Base-by-base conservation (phyloP, 495 filamentous ascomycete species). In the Xylaria intraflava region DNA sequence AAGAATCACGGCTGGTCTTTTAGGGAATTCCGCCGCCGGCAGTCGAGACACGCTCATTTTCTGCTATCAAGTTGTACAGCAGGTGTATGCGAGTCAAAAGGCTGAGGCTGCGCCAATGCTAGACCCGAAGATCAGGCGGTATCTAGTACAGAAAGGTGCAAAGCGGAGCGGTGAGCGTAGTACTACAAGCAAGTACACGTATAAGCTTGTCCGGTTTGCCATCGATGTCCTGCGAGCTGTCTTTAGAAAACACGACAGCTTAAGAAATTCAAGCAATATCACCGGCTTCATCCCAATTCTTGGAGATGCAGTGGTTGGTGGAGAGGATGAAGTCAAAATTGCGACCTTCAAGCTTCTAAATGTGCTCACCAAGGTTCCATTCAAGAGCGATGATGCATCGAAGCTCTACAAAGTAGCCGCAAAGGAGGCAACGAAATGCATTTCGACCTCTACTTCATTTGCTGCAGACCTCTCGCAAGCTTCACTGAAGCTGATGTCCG, bases 11-110 rank as follows among this genome's bases (percentile, higher is more conserved):
- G 79, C 86, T 51, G 93, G 93, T 30, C 76, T 98, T 17, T 58
- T 91, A 49, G 82, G 84, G 42, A 98, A 98, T 58, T 77, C 83
- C 8, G 82, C 80, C 10, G 83, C 87, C 7, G 78, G 84, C 46
- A 87, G 82, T 40, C 83, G 85, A 41, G 85, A 93, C 48, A 79
- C 92, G 47, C 72, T 97, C 38, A 71, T 96, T 0, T 97, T 97
- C 69, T 95, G 90, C 67, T 95, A 95, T 64, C 87, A 97, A 70
- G 79, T 96, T 40, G 86, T 95, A 30, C 85, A 91, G 64, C 86
- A 91, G 59, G 86, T 87, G 1, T 93, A 96, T 65, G 79, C 80
- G 44, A 75, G 75, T 33, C 66, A 71, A 31, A 74, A 76, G 56
- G 74, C 68, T 14, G 52, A 73, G 29, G 65, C 62, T 11, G 67